phyloP scores from a whole-genome alignment of 441 rosid genomes.

The Populus tomentosa region DNA sequence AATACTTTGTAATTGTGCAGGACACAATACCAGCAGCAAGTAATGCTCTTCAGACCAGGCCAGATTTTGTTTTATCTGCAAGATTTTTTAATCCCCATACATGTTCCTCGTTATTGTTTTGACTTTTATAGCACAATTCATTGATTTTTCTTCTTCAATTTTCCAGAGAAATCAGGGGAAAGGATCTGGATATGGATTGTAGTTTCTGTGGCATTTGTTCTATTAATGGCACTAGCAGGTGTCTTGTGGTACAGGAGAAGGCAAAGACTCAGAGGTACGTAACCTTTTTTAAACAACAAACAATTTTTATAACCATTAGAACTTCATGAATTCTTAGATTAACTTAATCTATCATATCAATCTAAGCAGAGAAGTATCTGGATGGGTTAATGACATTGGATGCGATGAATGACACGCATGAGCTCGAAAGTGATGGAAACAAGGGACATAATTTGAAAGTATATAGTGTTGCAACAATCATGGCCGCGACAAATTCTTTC shows the following conservation, averaged over 20 bases:
- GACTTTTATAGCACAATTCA: neutral
- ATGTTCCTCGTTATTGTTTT: neutral
- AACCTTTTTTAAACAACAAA: neutral
- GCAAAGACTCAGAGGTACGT: neutral
- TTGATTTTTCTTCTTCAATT: neutral
- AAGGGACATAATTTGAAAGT: constrained; percentile 7
- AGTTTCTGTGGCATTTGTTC: neutral
- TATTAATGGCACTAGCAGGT: neutral
- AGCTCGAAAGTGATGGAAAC: constrained; percentile 1
- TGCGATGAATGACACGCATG: neutral
- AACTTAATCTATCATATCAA: neutral
- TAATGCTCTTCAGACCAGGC: neutral
- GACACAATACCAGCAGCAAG: neutral
- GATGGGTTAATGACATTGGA: constrained; percentile 1
- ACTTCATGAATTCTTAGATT: neutral
- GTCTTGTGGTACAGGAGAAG: neutral
- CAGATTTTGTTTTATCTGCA: neutral
- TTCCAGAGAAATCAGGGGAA: neutral
- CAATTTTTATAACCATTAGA: no score
- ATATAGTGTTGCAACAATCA: constrained; percentile 4
- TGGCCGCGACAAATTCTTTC: constrained; percentile 4
- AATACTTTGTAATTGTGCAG: neutral
- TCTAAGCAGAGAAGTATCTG: constrained; percentile 6
- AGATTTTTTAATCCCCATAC: neutral
- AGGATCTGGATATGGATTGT: neutral